A percentile compares a stretch with the other conserved stretches of the same genome.
phyloP scores from a whole-genome alignment of 2,329 filamentous ascomycete genomes.

The Microsporum ferrugineum region DNA sequence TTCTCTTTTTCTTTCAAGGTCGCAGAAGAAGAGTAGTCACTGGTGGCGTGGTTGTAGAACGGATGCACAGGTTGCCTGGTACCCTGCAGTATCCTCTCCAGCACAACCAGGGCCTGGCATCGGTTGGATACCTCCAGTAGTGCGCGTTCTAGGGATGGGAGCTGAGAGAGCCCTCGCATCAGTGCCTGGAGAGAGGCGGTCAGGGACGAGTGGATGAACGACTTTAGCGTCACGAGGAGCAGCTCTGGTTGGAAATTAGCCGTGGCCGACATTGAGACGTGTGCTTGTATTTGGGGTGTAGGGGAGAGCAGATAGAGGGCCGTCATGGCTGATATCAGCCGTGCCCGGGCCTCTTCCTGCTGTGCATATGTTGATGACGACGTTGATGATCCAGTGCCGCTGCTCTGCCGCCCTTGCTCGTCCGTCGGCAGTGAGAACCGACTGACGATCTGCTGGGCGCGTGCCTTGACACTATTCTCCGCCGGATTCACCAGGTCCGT shows the following conservation, averaged over 20 bases:
- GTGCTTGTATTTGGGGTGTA: conserved; percentile 27
- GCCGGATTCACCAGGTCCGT: conserved; percentile 58
- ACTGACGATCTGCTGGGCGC: conserved; percentile 65
- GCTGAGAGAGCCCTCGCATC: conserved; percentile 61
- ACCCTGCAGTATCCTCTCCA: conserved; percentile 64
- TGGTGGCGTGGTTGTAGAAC: conserved; percentile 27
- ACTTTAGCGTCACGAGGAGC: conserved; percentile 64
- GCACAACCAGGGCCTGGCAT: conserved; percentile 82
- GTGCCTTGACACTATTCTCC: conserved; percentile 60
- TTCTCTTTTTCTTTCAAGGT: conserved; percentile 10
- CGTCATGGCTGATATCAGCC: conserved; percentile 60
- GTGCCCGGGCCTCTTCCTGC: conserved; percentile 62
- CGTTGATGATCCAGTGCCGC: conserved; percentile 10
- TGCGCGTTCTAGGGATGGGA: conserved; percentile 71
- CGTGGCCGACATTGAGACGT: conserved; percentile 24
- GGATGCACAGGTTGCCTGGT: conserved; percentile 60
- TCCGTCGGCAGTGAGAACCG: conserved; percentile 64
- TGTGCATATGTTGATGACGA: conserved; percentile 43
- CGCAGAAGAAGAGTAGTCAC: conserved; percentile 16
- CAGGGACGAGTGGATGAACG: conserved; percentile 55
- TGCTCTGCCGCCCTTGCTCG: not conserved
- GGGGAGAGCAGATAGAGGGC: conserved; percentile 76
- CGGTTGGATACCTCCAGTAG: conserved; percentile 69
- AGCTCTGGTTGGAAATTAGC: conserved; percentile 53
- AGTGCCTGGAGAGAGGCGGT: conserved; percentile 67